phyloP scores from a whole-genome alignment of 345 rosid genomes.

The Salix purpurea region DNA sequence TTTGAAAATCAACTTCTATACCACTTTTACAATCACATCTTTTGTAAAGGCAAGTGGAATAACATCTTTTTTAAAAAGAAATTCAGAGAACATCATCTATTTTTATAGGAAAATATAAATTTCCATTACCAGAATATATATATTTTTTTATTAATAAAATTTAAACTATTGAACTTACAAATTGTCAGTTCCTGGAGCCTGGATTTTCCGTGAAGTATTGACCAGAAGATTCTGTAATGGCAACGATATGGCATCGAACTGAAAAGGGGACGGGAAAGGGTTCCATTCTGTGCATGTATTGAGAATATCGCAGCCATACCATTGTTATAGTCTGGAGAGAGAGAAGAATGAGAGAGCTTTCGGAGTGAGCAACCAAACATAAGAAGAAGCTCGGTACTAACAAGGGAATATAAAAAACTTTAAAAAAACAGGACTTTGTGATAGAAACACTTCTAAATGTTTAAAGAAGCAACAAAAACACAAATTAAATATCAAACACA shows the following conservation, averaged over 20 bases:
- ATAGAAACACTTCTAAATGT: too few species aligned
- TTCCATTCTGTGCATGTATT: slow-evolving; percentile 43
- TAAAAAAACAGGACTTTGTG: neutral
- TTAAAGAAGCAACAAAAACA: too few species aligned
- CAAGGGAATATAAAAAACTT: neutral
- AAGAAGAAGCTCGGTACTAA: neutral
- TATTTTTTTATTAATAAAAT: too few species aligned
- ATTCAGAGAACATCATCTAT: too few species aligned
- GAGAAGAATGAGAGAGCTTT: neutral
- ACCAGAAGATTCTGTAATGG: slow-evolving; percentile 43
- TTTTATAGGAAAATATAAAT: too few species aligned
- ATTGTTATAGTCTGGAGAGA: slow-evolving; percentile 45
- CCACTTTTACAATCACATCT: too few species aligned
- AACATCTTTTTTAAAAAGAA: too few species aligned
- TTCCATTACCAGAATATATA: too few species aligned
- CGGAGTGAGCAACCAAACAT: neutral
- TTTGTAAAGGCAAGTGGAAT: too few species aligned
- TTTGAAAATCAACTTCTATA: too few species aligned
- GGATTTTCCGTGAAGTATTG: slow-evolving; percentile 30
- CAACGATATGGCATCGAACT: slow-evolving; percentile 43
- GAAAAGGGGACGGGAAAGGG: slow-evolving; percentile 33
- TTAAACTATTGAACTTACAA: neutral
- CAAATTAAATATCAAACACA: too few species aligned
- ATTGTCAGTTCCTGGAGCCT: slow-evolving; percentile 30
- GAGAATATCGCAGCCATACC: slow-evolving; percentile 38